Base-by-base conservation (phyloP, 140 eudicot species). In the Anethum foeniculum region DNA sequence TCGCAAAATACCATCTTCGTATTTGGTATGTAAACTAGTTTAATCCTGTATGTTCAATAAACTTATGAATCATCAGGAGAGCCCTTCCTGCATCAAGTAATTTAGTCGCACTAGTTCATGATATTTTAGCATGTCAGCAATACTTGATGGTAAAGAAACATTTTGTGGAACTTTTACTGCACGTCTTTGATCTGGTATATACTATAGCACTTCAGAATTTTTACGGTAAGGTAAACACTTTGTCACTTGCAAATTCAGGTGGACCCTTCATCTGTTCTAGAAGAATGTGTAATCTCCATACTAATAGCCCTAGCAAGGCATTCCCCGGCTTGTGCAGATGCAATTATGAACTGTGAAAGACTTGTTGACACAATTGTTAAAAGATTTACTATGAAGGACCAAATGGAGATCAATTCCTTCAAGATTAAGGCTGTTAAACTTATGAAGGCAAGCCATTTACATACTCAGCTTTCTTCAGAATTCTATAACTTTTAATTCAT, bases 241-340 rank as follows among this genome's bases (percentile, higher is more conserved):
- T 62, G 71, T 62, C 18, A 62, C 71, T 62, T 62, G 36, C 7
- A 25, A 62, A 25, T 65, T 67, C 90, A 95, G 99, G 83, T 93
- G 49, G 90, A 92, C 76, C 97, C 97, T 60, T 86, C 96, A 25
- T 79, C 87, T 25, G 84, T 88, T 80, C 85, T 95, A 87, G 97
- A 95, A 85, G 99, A 95, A 84, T 77, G 87, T 85, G 79, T 90
- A 78, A 79, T 95, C 43, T 85, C 97, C 25, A 88, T 89, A 83
- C 84, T 92, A 78, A 80, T 95, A 80, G 97, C 97, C 75, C 68
- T 95, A 81, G 97, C 93, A 79, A 90, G 97, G 81, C 97, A 92
- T 88, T 92, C 99, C 48, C 97, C 97, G 52, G 86, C 97, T 76
- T 92, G 97, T 85, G 89, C 97, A 81, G 88, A 90, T 87, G 97